phyloP scores from a whole-genome alignment of 208 protist species.

The Wallacemonas sp. region DNA sequence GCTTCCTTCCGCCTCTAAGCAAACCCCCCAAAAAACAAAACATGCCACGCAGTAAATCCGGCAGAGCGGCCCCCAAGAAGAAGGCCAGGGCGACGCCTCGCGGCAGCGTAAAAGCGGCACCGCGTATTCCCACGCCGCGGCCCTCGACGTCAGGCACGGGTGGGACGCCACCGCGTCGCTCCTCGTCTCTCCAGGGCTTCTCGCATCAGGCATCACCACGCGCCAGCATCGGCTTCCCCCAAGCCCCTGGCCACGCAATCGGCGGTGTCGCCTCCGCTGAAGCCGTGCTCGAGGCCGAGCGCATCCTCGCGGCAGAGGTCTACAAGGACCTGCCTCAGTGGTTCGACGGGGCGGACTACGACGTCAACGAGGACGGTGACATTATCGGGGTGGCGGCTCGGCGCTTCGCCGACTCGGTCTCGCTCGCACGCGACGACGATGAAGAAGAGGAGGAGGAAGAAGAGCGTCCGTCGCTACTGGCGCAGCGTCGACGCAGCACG shows the following conservation, averaged over 20 bases:
- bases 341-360: constrained; percentile 14
- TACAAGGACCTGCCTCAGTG: constrained; percentile 1
- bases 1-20: too few relatives aligned
- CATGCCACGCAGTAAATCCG: too few relatives aligned
- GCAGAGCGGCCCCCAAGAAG: too few relatives aligned
- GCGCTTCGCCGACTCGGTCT: constrained; percentile 5
- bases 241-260: background rate
- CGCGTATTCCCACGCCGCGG: background rate
- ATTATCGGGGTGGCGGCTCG: constrained; percentile 11
- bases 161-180: constrained; percentile 3
- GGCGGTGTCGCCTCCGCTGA: background rate
- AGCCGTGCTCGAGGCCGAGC: background rate
- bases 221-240: background rate
- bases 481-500: background rate
- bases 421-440: background rate
- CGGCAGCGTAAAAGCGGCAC: background rate
- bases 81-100: too few relatives aligned
- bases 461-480: constrained; percentile 3
- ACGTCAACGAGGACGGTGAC: constrained; percentile 7
- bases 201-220: constrained; percentile 5
- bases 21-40: too few relatives aligned
- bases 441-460: background rate
- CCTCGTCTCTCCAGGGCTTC: constrained; percentile 4
- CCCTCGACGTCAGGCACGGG: background rate
- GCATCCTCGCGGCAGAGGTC: background rate